phyloP scores from a whole-genome alignment of 78 protist species.

The Dictyostelium discoideum region dicty_2.7 NC_007089.4:3006001-3006500 shows the following conservation, averaged over 20 bases:
- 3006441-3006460: slow-evolving; percentile 70
- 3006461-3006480: slow-evolving; percentile 45
- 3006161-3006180: slow-evolving; percentile 30
- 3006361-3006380: neutral
- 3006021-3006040: slow-evolving; percentile 76
- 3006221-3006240: neutral
- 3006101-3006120: slow-evolving; percentile 52
- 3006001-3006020: slow-evolving; percentile 66
- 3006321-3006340: slow-evolving; percentile 58
- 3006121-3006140: slow-evolving; percentile 23
- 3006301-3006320: slow-evolving; percentile 76
- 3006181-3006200: neutral
- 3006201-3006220: neutral
- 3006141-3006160: slow-evolving; percentile 10
- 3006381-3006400: slow-evolving; percentile 51
- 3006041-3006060: slow-evolving; percentile 17
- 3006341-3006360: slow-evolving; percentile 82
- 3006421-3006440: slow-evolving; percentile 75
- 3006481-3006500: slow-evolving; percentile 26
- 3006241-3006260: neutral
- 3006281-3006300: slow-evolving; percentile 82
- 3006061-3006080: slow-evolving; percentile 47
- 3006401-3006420: slow-evolving; percentile 87
- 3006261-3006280: neutral
- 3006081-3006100: neutral